Percentiles rank a stretch among this genome's conserved stretches.
Evolutionary conservation across 208 protist genomes (phyloP).

Genomic region (Herpetomonas tarakana): DNA sequence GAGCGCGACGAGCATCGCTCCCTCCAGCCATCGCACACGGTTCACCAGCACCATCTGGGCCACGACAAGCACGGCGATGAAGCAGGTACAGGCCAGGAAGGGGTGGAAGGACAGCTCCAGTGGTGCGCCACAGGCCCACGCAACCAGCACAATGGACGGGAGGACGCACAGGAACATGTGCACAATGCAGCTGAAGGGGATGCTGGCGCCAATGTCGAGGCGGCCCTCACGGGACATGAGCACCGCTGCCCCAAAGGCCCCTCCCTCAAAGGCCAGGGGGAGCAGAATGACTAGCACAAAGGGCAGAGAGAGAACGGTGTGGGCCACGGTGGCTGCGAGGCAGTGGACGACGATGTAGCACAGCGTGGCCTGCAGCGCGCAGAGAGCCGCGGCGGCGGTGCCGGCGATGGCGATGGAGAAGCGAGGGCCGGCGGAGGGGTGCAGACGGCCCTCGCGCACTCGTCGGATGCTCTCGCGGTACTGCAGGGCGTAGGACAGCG

Average conservation of each 20-base stretch:
- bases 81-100: conserved; percentile 51
- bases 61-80: conserved; percentile 61
- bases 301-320: conserved; percentile 24
- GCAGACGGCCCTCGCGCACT: conserved; percentile 8
- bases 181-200: conserved; percentile 63
- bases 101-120: conserved; percentile 66
- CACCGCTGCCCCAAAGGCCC: conserved; percentile 46
- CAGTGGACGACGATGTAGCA: conserved; percentile 34
- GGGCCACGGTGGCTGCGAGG: conserved; percentile 24
- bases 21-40: conserved; percentile 61
- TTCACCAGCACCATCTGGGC: conserved; percentile 41
- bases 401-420: conserved; percentile 38
- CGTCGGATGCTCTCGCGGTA: conserved; percentile 21
- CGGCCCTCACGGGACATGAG: conserved; percentile 52
- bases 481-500: conserved; percentile 32
- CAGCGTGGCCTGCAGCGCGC: conserved; percentile 22
- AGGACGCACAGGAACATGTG: conserved; percentile 76
- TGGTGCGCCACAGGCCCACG: conserved; percentile 35
- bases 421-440: conserved; percentile 17
- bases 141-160: conserved; percentile 49
- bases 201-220: conserved; percentile 71
- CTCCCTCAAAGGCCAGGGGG: conserved; percentile 54
- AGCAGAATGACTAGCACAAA: conserved; percentile 61
- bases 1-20: conserved; percentile 49
- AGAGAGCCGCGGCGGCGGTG: conserved; percentile 10